Conservation (phyloP, 1,284 basidiomycete genomes). For the Sporisorium iseilematis-ciliati region DNA sequence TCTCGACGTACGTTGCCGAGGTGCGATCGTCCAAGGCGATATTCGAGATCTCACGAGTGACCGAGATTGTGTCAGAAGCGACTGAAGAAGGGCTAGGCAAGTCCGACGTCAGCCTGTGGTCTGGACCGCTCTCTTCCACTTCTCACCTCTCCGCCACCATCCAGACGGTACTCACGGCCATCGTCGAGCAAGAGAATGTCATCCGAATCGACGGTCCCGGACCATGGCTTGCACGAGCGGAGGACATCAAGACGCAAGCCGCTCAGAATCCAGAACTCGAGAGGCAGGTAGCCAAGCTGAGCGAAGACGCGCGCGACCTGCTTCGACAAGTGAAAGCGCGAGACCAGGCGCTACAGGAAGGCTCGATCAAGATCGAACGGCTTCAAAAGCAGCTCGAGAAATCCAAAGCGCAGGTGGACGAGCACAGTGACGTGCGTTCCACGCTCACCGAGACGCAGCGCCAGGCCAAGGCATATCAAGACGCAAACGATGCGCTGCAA, state of each 20-base stretch:
- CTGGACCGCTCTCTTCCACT: conserved; percentile 38
- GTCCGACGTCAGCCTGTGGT: conserved; percentile 40
- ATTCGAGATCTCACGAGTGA: conserved; percentile 43
- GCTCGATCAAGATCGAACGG: conserved; percentile 89
- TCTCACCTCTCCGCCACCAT: conserved; percentile 52
- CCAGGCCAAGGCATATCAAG: conserved; percentile 88
- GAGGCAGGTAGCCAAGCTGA: conserved; percentile 83
- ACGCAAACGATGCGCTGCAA: conserved; percentile 92
- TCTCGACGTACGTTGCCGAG: conserved; percentile 48
- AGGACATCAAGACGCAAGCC: conserved; percentile 84
- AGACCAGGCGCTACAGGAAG: conserved; percentile 90
- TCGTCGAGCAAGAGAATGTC: conserved; percentile 62
- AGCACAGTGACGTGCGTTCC: conserved; percentile 82
- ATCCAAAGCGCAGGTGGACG: conserved; percentile 84
- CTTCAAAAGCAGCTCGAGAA: conserved; percentile 92
- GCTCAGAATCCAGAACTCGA: conserved; percentile 92
- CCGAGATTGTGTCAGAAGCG: conserved; percentile 46
- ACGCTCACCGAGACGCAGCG: conserved; percentile 84
- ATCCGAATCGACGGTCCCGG: conserved; percentile 55
- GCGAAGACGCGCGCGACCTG: conserved; percentile 88
- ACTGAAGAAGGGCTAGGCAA: conserved; percentile 52
- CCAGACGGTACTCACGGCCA: conserved; percentile 48
- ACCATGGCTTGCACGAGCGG: conserved; percentile 89
- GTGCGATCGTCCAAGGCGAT: conserved; percentile 47
- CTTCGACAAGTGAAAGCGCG: conserved; percentile 79